Conservation (phyloP, 371 early-diverging fungal species). For the Syncephalastrum racemosum region DNA sequence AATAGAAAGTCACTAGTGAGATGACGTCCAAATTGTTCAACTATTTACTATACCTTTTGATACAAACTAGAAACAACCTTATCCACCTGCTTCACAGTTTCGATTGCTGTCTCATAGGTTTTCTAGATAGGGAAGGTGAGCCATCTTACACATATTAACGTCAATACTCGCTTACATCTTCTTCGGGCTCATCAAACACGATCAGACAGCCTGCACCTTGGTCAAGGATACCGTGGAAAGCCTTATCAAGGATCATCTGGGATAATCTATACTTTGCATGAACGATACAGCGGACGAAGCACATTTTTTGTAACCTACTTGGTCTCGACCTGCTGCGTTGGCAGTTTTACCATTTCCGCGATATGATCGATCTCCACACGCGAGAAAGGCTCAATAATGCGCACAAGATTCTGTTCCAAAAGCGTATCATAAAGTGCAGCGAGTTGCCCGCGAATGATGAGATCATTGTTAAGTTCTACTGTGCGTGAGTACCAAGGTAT, state of each 20-base stretch:
- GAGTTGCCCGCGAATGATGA: slow-evolving; percentile 89
- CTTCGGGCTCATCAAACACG: slow-evolving; percentile 88
- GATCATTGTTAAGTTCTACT: slow-evolving; percentile 87
- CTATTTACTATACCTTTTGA: slow-evolving; percentile 66
- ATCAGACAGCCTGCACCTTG: slow-evolving; percentile 95
- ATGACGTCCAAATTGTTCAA: neutral
- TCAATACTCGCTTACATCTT: slow-evolving; percentile 64
- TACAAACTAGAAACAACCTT: slow-evolving; percentile 94
- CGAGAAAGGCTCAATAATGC: slow-evolving; percentile 98
- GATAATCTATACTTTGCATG: slow-evolving; percentile 60
- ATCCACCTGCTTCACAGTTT: slow-evolving; percentile 93
- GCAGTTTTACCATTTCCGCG: slow-evolving; percentile 89
- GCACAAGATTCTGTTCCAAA: slow-evolving; percentile 95
- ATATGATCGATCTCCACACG: slow-evolving; percentile 96
- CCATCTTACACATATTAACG: neutral
- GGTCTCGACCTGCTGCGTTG: slow-evolving; percentile 88
- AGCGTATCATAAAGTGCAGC: slow-evolving; percentile 95
- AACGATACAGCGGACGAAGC: neutral
- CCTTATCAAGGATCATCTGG: slow-evolving; percentile 98
- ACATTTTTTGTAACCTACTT: slow-evolving; percentile 52
- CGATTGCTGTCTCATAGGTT: slow-evolving; percentile 90
- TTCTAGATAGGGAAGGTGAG: slow-evolving; percentile 46
- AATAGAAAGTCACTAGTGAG: too few species aligned
- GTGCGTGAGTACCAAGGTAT: neutral
- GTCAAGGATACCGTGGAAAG: slow-evolving; percentile 94